Evolutionary conservation across 2,329 filamentous ascomycete genomes (phyloP).

Genomic region (Colletotrichum camelliae): DNA sequence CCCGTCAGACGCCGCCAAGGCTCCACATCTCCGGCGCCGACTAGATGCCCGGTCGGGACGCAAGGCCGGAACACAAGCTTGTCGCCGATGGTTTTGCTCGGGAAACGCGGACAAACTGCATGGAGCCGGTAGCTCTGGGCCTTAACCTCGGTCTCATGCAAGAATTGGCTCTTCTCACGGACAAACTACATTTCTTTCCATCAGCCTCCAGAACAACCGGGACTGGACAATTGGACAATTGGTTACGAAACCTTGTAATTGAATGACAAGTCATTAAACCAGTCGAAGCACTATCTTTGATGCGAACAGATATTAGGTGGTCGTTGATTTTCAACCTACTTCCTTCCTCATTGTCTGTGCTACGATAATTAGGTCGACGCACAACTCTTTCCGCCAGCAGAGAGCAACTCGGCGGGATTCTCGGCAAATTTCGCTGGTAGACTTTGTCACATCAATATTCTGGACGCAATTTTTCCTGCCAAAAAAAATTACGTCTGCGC

Average conservation of each 20-base stretch:
- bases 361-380: neutral
- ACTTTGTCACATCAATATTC: neutral
- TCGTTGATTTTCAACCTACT: accelerated
- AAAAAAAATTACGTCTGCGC: neutral
- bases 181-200: neutral
- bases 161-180: neutral
- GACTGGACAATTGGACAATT: neutral
- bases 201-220: neutral
- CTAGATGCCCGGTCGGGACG: neutral
- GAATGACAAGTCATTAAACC: too few relatives aligned
- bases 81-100: neutral
- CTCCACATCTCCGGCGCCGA: neutral
- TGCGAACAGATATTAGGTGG: neutral
- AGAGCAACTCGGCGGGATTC: neutral
- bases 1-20: neutral
- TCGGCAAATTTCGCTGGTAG: neutral
- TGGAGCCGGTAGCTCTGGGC: too few relatives aligned
- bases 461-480: neutral
- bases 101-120: neutral
- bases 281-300: accelerated
- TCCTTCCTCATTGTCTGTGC: neutral
- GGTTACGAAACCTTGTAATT: too few relatives aligned
- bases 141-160: neutral
- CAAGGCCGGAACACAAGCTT: too few relatives aligned
- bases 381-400: neutral